Conservation (phyloP, 2,329 filamentous ascomycete genomes). For the Arthroderma sp. region DNA sequence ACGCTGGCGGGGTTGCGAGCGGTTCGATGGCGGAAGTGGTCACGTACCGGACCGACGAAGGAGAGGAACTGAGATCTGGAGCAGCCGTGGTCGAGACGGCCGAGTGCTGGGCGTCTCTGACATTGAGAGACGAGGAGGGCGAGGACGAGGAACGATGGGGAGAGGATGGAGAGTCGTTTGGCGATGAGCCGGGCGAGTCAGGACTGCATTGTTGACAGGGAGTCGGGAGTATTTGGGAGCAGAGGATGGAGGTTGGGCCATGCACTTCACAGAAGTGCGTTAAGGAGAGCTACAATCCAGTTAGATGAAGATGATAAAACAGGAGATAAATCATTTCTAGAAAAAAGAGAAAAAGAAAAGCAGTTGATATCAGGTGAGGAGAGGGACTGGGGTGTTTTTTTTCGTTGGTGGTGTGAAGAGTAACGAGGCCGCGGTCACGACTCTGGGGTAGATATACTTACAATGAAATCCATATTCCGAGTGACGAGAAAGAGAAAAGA, state of each 20-base stretch:
- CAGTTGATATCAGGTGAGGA: too few relatives aligned
- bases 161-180: constrained; percentile 31
- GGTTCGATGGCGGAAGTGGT: constrained; percentile 15
- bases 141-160: constrained; percentile 17
- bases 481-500: too few relatives aligned
- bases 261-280: constrained; percentile 53
- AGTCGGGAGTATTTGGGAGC: constrained; percentile 46
- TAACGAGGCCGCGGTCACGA: background rate
- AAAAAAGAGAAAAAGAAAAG: background rate
- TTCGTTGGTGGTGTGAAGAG: too few relatives aligned
- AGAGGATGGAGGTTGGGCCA: constrained; percentile 51
- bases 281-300: constrained; percentile 47
- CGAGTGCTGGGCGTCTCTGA: constrained; percentile 11
- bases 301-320: too few relatives aligned
- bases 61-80: constrained; percentile 5
- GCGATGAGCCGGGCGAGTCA: constrained; percentile 28
- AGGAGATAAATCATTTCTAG: background rate
- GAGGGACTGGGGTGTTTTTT: too few relatives aligned
- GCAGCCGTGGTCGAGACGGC: background rate
- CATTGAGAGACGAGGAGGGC: constrained; percentile 7
- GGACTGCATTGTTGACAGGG: constrained; percentile 43
- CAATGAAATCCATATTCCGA: constrained; percentile 34
- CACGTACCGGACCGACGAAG: constrained; percentile 9
- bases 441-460: constrained; percentile 20
- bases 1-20: constrained; percentile 12